Percentiles rank a stretch among this genome's conserved stretches.
Evolutionary conservation across 306 rosid genomes (phyloP).

Genomic region (Glycine soja): DNA sequence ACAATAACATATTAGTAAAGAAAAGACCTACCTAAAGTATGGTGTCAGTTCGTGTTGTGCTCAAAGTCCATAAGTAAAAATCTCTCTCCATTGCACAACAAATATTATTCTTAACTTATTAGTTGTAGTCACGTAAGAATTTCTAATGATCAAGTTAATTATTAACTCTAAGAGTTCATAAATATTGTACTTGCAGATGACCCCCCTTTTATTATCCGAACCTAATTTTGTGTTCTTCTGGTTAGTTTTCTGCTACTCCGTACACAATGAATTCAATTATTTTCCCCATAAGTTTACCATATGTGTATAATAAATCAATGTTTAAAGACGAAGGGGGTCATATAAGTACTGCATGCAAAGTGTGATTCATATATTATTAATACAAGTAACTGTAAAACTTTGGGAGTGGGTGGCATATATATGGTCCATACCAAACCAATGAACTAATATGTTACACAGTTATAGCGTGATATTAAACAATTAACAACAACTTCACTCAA

Average conservation of each 20-base stretch:
- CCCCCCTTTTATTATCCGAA: constrained; percentile 15
- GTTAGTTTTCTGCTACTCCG: not conserved
- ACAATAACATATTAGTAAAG: too few species aligned
- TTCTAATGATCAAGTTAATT: not conserved
- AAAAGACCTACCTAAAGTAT: too few species aligned
- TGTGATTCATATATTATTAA: constrained; percentile 33
- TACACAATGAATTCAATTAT: not conserved
- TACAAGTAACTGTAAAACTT: constrained; percentile 28
- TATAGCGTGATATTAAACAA: constrained; percentile 27
- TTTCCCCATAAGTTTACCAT: constrained; percentile 10
- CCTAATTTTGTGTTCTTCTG: not conserved
- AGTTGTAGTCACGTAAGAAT: not conserved
- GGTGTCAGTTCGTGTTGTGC: too few species aligned
- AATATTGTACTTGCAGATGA: not conserved
- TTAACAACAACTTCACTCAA: constrained; percentile 30
- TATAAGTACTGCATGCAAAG: not conserved
- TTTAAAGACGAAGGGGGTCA: not conserved
- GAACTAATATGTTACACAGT: constrained; percentile 5
- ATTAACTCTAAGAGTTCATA: not conserved
- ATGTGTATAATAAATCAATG: constrained; percentile 4
- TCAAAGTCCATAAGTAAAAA: too few species aligned
- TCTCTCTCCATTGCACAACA: too few species aligned
- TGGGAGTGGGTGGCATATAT: constrained; percentile 48
- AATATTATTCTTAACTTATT: not conserved
- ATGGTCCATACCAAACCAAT: constrained; percentile 41